phyloP scores from a whole-genome alignment of 176 grass and related monocot genomes.

The Cymbopogon citratus region DNA sequence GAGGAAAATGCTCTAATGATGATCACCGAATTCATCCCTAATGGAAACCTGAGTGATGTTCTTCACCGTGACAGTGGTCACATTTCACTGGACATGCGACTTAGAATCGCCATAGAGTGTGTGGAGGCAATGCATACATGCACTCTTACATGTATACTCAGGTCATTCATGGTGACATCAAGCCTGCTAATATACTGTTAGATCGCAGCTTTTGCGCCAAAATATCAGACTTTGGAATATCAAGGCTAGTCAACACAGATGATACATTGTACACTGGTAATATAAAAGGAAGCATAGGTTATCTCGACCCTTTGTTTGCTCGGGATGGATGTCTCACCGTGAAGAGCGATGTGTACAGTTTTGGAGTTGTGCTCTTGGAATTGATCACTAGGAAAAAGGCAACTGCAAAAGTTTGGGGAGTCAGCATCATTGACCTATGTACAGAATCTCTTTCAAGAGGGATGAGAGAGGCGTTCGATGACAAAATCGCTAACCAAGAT shows the following conservation, averaged over 20 bases:
- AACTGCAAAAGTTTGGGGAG: background rate
- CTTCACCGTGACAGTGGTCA: background rate
- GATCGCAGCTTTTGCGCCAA: background rate
- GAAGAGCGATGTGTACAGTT: background rate
- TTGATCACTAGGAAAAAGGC: background rate
- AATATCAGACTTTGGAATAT: background rate
- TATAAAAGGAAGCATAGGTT: background rate
- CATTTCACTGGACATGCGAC: background rate
- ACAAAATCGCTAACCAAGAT: background rate
- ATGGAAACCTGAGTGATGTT: background rate
- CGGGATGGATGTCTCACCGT: background rate
- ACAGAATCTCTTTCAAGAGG: background rate
- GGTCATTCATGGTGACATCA: constrained; percentile 4
- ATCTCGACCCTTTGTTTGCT: background rate
- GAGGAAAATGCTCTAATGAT: background rate
- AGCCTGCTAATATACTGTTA: background rate
- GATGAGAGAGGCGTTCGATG: background rate
- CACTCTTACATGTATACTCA: constrained; percentile 2
- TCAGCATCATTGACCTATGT: background rate
- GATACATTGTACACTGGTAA: background rate
- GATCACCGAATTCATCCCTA: background rate
- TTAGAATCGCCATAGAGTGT: background rate
- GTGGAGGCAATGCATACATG: constrained; percentile 1
- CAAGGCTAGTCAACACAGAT: background rate
- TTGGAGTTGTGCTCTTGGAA: background rate